A percentile compares a stretch with the other conserved stretches of the same genome.
phyloP scores from a whole-genome alignment of 768 basidiomycete genomes.

The Exsudoporus frostii region DNA sequence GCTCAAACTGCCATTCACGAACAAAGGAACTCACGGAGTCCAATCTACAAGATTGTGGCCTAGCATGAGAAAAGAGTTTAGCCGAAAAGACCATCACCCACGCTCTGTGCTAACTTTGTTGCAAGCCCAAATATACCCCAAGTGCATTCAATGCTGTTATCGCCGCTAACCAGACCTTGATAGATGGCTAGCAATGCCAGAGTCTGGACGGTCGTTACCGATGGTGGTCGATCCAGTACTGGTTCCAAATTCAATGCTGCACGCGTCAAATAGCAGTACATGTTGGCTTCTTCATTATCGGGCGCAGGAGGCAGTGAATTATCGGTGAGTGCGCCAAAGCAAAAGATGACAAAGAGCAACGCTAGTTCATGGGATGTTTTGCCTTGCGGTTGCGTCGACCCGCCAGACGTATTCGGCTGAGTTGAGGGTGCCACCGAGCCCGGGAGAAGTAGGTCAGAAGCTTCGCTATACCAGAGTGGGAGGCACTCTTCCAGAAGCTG shows the following conservation, averaged over 20 bases:
- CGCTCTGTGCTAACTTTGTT: conserved; percentile 65
- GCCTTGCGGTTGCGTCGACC: conserved; percentile 10
- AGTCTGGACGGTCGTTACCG: conserved; percentile 67
- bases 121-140: conserved; percentile 67
- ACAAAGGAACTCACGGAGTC: conserved; percentile 51
- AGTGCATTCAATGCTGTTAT: conserved; percentile 67
- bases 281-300: conserved; percentile 49
- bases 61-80: background rate
- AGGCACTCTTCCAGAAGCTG: conserved; percentile 65
- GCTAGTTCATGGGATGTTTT: conserved; percentile 58
- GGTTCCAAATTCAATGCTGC: conserved; percentile 66
- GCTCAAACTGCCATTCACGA: background rate
- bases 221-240: conserved; percentile 65
- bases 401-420: conserved; percentile 3
- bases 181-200: conserved; percentile 68
- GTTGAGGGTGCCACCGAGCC: conserved; percentile 25
- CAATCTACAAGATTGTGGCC: conserved; percentile 43
- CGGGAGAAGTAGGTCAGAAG: conserved; percentile 26
- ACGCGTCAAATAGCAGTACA: conserved; percentile 58
- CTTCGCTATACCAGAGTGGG: conserved; percentile 64
- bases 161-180: conserved; percentile 61
- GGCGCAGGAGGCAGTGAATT: conserved; percentile 48
- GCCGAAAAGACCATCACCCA: conserved; percentile 33
- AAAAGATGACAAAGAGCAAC: conserved; percentile 58
- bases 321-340: conserved; percentile 61